Conservation (phyloP, 257 asterid genomes). For the Solanum pinnatisectum region DNA sequence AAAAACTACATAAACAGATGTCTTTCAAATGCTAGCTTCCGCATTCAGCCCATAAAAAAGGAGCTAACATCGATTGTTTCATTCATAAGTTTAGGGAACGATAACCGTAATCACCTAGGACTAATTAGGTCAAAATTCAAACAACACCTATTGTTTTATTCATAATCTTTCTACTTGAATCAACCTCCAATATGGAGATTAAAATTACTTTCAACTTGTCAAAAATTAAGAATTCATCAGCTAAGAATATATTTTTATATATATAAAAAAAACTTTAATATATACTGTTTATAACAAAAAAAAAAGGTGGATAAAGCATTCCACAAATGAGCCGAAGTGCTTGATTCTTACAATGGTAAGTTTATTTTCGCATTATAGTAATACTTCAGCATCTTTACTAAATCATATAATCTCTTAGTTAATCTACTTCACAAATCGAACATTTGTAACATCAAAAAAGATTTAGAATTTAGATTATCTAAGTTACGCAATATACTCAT, state of each 20-base stretch:
- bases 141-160: background rate
- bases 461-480: background rate
- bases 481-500: background rate
- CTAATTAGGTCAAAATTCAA: background rate
- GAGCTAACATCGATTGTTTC: background rate
- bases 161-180: background rate
- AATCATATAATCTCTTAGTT: background rate
- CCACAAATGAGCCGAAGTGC: background rate
- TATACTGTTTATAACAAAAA: background rate
- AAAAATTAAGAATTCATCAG: background rate
- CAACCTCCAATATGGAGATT: background rate
- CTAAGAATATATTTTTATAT: background rate
- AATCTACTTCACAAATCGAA: background rate
- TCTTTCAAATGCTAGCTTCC: background rate
- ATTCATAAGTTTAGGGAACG: background rate
- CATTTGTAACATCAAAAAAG: background rate
- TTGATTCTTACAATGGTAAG: background rate
- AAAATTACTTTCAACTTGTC: background rate
- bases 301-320: background rate
- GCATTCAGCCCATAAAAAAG: background rate
- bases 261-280: background rate
- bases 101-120: background rate
- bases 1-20: background rate
- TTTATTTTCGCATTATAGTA: background rate
- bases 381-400: background rate